A percentile compares a stretch with the other conserved stretches of the same genome.
Evolutionary conservation across 2,329 filamentous ascomycete species (phyloP).

Genomic region (Colletotrichum sp.): DNA sequence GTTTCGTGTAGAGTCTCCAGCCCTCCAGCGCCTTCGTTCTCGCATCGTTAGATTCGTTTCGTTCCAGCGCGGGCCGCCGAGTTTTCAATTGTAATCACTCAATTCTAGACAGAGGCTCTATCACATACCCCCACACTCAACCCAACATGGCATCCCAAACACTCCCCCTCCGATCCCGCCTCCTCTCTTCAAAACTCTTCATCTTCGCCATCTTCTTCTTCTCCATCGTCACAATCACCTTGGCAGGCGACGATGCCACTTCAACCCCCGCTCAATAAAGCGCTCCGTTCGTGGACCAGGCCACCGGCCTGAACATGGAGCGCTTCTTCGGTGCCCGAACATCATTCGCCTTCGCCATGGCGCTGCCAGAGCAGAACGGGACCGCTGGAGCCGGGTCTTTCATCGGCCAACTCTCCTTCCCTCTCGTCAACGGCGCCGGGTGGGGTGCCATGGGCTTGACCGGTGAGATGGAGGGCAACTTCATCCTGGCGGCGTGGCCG

Average conservation of each 20-base stretch:
- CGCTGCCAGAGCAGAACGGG: slow-evolving; percentile 35
- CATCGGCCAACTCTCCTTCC: slow-evolving; percentile 51
- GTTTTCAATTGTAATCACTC: not conserved
- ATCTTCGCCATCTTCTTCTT: not conserved
- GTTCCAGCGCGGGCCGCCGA: not conserved
- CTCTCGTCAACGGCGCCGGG: slow-evolving; percentile 41
- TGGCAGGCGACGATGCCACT: slow-evolving; percentile 9
- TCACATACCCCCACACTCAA: not conserved
- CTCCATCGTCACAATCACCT: not conserved
- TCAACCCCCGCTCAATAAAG: slow-evolving; percentile 19
- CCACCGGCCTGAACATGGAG: slow-evolving; percentile 38
- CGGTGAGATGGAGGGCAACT: slow-evolving; percentile 47
- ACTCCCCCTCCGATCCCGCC: not conserved
- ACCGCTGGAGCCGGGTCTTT: slow-evolving; percentile 35
- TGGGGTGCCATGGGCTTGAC: slow-evolving; percentile 51
- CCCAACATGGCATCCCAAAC: not conserved
- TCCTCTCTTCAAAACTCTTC: not conserved
- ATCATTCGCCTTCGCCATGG: slow-evolving; percentile 45
- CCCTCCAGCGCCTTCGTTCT: not conserved
- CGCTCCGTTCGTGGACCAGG: slow-evolving; percentile 33
- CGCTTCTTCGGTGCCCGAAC: slow-evolving; percentile 43
- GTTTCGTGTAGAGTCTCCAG: not conserved
- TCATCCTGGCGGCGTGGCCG: slow-evolving; percentile 50
- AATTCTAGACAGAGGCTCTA: not conserved
- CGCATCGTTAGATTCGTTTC: not conserved